Conservation (phyloP, 2,329 filamentous ascomycete species). For the Incumbomyces delicatus region DNA sequence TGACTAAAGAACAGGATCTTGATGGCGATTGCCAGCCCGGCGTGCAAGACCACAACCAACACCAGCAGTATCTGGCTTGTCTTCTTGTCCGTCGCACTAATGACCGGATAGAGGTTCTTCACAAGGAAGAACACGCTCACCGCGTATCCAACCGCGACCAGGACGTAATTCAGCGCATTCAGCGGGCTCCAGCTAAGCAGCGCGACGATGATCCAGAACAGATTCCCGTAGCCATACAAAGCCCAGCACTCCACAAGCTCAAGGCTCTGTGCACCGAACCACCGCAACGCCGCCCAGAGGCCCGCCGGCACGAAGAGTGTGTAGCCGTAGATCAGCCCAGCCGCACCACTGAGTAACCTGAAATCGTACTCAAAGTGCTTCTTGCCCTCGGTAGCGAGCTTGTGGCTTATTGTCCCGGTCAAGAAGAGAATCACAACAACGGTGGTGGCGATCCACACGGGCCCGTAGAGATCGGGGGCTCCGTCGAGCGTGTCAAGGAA, state of each 20-base stretch:
- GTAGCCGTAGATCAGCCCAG: slow-evolving; percentile 91
- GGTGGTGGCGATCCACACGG: slow-evolving; percentile 97
- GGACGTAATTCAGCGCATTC: slow-evolving; percentile 81
- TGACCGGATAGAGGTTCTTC: slow-evolving; percentile 79
- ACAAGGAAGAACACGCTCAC: slow-evolving; percentile 75
- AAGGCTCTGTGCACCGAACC: slow-evolving; percentile 89
- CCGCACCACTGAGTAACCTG: slow-evolving; percentile 73
- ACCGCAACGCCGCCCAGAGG: slow-evolving; percentile 80
- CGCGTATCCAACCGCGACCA: slow-evolving; percentile 78
- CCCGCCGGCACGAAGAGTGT: slow-evolving; percentile 75
- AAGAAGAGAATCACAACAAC: slow-evolving; percentile 93
- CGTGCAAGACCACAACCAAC: slow-evolving; percentile 73
- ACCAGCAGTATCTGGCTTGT: slow-evolving; percentile 81
- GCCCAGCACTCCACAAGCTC: slow-evolving; percentile 93
- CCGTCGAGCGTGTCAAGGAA: slow-evolving; percentile 96
- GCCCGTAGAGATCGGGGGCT: slow-evolving; percentile 92
- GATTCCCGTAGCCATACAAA: slow-evolving; percentile 89
- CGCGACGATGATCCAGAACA: slow-evolving; percentile 94
- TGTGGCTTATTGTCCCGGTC: slow-evolving; percentile 89
- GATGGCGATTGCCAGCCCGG: slow-evolving; percentile 84
- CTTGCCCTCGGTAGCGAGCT: slow-evolving; percentile 48
- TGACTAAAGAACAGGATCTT: slow-evolving; percentile 92
- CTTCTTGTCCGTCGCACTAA: slow-evolving; percentile 86
- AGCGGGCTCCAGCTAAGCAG: slow-evolving; percentile 83
- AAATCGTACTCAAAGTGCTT: slow-evolving; percentile 42